Conservation (phyloP, 1,284 basidiomycete species). For the Rhodotorula sp. region DNA sequence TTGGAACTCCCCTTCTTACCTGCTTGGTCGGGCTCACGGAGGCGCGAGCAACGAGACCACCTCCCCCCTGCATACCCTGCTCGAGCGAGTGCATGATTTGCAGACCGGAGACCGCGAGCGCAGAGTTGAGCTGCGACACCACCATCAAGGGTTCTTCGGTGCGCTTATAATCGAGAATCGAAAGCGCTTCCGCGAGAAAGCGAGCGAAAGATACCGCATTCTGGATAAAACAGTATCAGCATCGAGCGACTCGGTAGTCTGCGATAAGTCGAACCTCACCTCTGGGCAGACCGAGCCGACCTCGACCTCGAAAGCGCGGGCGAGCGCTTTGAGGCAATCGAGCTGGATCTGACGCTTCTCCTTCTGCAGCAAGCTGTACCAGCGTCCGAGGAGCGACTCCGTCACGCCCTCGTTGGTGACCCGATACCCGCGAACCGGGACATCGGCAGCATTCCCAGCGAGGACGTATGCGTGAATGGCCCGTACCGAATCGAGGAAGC, state of each 20-base stretch:
- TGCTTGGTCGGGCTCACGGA: neutral
- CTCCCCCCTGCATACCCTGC: conserved; percentile 22
- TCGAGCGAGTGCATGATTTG: conserved; percentile 57
- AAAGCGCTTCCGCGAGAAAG: conserved; percentile 92
- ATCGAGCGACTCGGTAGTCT: conserved; percentile 35
- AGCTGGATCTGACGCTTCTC: conserved; percentile 81
- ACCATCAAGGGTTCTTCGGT: conserved; percentile 87
- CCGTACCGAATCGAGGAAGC: conserved; percentile 74
- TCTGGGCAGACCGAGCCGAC: conserved; percentile 46
- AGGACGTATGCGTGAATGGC: conserved; percentile 79
- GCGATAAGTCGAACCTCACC: conserved; percentile 52
- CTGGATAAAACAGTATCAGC: conserved; percentile 48
- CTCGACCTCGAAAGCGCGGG: conserved; percentile 74
- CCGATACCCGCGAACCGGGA: conserved; percentile 55
- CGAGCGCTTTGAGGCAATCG: conserved; percentile 80
- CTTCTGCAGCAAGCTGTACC: conserved; percentile 77
- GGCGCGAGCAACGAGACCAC: conserved; percentile 16
- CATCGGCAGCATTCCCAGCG: conserved; percentile 55
- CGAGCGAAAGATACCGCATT: conserved; percentile 76
- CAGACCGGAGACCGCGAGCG: conserved; percentile 79
- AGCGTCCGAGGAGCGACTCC: conserved; percentile 73
- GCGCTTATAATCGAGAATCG: conserved; percentile 87
- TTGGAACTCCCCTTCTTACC: neutral
- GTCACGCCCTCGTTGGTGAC: conserved; percentile 54
- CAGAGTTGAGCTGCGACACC: conserved; percentile 72